Conservation (phyloP, 2,329 filamentous ascomycete species). For the Colletotrichum tanaceti region DNA sequence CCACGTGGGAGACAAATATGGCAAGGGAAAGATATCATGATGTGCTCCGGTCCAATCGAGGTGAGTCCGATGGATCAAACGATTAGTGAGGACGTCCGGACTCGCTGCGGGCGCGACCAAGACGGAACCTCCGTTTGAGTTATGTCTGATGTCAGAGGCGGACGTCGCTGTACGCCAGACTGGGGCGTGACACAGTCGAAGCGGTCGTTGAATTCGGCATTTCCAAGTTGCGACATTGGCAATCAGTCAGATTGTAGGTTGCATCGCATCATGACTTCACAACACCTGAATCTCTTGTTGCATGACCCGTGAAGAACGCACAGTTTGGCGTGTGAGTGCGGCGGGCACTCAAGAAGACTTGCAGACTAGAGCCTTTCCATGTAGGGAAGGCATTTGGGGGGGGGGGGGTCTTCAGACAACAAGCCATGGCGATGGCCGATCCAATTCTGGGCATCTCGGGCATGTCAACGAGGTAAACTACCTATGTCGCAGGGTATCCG, state of each 20-base stretch:
- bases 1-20: neutral
- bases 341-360: neutral
- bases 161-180: conserved; percentile 2
- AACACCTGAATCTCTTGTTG: neutral
- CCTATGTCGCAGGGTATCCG: neutral
- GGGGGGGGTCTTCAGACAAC: neutral
- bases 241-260: neutral
- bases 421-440: neutral
- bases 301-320: neutral
- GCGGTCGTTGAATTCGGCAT: neutral
- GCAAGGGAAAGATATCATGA: no score
- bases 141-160: conserved; percentile 9
- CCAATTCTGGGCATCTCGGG: conserved; percentile 23
- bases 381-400: neutral
- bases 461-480: neutral
- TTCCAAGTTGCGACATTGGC: no score
- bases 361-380: neutral
- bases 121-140: conserved; percentile 28
- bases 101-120: conserved; percentile 25
- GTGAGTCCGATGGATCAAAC: neutral
- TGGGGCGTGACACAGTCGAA: neutral
- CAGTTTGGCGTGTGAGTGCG: neutral
- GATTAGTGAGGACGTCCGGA: neutral
- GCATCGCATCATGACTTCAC: neutral
- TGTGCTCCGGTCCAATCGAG: no score